Percentiles rank a stretch among this genome's conserved stretches.
Evolutionary conservation across 2,329 filamentous ascomycete genomes (phyloP).

Genomic region (Ophiostoma ulmi): DNA sequence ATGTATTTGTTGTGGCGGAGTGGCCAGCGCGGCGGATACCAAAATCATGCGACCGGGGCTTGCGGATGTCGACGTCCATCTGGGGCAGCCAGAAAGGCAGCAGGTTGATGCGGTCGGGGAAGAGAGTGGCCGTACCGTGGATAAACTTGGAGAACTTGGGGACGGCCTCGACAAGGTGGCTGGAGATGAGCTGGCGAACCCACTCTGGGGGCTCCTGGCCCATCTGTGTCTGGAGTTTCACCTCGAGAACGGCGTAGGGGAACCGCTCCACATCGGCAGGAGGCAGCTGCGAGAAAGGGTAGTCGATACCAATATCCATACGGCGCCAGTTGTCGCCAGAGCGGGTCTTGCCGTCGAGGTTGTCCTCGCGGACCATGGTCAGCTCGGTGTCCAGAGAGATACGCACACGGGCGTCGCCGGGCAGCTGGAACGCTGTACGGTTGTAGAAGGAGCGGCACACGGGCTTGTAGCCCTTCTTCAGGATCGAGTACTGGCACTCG

Average conservation of each 20-base stretch:
- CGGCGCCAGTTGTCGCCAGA: conserved; percentile 89
- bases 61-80: conserved; percentile 96
- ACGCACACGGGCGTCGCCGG: conserved; percentile 89
- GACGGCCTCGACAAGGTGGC: conserved; percentile 95
- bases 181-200: conserved; percentile 88
- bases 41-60: conserved; percentile 81
- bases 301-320: conserved; percentile 97
- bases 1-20: conserved; percentile 70
- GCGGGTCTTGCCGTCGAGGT: conserved; percentile 72
- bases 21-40: conserved; percentile 80
- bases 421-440: conserved; percentile 94
- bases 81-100: conserved; percentile 97
- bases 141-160: conserved; percentile 99
- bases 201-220: conserved; percentile 94
- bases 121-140: conserved; percentile 82
- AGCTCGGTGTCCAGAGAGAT: conserved; percentile 96
- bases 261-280: conserved; percentile 82
- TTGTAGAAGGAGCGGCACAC: conserved; percentile 97
- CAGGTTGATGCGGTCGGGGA: conserved; percentile 80
- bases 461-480: conserved; percentile 80
- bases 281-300: conserved; percentile 83
- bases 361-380: conserved; percentile 92
- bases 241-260: conserved; percentile 92
- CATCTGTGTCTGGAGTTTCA: conserved; percentile 93
- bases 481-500: conserved; percentile 88